These are phyloP conservation scores for Digitaria exilis DNA, from an alignment of 202 grass and related monocot species.

Conservation along the genomic window DNA sequence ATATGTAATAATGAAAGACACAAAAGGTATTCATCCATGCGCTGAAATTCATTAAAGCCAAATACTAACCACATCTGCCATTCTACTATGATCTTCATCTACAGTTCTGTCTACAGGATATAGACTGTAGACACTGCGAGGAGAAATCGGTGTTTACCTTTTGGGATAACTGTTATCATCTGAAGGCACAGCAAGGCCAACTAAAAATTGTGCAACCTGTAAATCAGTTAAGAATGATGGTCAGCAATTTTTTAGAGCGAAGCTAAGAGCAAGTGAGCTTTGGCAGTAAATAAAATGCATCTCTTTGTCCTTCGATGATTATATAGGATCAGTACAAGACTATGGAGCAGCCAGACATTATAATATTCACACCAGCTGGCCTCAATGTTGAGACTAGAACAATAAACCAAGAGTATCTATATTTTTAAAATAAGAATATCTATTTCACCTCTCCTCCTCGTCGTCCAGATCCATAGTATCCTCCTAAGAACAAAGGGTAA, in stretches of 20 bases:
- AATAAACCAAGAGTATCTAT: background rate
- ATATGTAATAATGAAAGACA: background rate
- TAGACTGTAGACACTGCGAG: constrained; percentile 10
- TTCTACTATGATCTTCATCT: constrained; percentile 14
- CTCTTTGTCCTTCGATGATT: constrained; percentile 4
- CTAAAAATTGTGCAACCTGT: constrained; percentile 95
- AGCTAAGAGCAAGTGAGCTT: too few relatives aligned
- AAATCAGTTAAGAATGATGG: constrained; percentile 27
- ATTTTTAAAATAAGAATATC: constrained; percentile 33
- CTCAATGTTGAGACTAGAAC: constrained; percentile 22
- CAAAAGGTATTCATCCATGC: background rate
- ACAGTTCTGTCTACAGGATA: background rate
- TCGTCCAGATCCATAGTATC: constrained; percentile 94
- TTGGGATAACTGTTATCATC: constrained; percentile 85
- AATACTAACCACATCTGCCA: background rate
- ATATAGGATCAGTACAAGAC: constrained; percentile 18
- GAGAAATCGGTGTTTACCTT: constrained; percentile 48
- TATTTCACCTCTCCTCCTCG: constrained; percentile 75
- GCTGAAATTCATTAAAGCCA: constrained; percentile 36
- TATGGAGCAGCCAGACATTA: constrained; percentile 7
- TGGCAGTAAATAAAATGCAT: too few relatives aligned
- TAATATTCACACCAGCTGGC: constrained; percentile 26
- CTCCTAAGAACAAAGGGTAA: constrained; percentile 58
- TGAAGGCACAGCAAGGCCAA: constrained; percentile 88
- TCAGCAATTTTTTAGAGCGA: constrained; percentile 8